Conservation (phyloP, 2,329 filamentous ascomycete species). For the Aureobasidium sp. region DNA sequence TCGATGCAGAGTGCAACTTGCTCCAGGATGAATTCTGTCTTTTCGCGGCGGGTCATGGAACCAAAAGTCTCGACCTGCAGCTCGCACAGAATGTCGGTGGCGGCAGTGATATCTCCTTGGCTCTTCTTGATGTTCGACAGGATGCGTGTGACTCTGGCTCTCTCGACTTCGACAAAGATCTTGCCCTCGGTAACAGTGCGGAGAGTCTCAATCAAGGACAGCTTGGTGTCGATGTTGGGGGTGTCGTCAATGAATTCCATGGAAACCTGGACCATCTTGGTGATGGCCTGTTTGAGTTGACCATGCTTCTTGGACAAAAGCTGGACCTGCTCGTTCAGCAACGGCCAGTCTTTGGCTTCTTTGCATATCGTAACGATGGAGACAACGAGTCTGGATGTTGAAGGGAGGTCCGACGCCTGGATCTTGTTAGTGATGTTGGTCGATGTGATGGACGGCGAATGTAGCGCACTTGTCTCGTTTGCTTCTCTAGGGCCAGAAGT, state of each 20-base stretch:
- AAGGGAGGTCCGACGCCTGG: constrained; percentile 89
- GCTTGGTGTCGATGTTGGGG: constrained; percentile 76
- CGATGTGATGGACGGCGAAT: background rate
- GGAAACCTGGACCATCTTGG: constrained; percentile 96
- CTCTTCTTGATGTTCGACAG: constrained; percentile 96
- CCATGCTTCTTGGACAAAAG: constrained; percentile 98
- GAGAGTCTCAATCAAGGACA: constrained; percentile 88
- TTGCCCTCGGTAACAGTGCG: constrained; percentile 97
- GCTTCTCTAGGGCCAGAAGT: constrained; percentile 85
- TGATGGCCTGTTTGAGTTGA: constrained; percentile 97
- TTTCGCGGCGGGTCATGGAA: constrained; percentile 93
- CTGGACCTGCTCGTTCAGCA: constrained; percentile 93
- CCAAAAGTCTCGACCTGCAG: constrained; percentile 98
- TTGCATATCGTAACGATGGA: constrained; percentile 92
- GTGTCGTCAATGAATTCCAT: constrained; percentile 86
- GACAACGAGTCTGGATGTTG: constrained; percentile 81
- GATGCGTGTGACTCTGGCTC: constrained; percentile 88
- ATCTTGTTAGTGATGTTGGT: background rate
- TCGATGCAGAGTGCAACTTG: constrained; percentile 94
- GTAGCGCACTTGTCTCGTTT: constrained; percentile 75
- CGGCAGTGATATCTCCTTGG: constrained; percentile 83
- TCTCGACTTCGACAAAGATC: constrained; percentile 99
- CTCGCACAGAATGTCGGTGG: constrained; percentile 90
- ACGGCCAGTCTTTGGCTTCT: constrained; percentile 81
- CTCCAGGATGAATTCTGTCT: constrained; percentile 96